phyloP scores from a whole-genome alignment of 108 stramenopile species.

The Seminavis robusta region DNA sequence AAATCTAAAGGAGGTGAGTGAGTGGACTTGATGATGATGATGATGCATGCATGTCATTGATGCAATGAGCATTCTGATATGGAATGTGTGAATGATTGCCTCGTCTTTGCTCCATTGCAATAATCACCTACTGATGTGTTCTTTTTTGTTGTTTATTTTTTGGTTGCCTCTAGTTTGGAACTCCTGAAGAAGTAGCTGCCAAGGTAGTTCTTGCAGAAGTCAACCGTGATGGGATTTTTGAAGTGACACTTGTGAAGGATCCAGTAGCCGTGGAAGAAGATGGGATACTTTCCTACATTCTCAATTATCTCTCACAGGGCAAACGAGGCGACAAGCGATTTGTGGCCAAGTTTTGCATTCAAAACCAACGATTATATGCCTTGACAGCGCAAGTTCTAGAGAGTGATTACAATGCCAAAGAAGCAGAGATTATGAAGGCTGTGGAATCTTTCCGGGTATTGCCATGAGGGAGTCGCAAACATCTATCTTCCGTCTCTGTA shows the following conservation, averaged over 20 bases:
- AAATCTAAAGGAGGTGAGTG: constrained; percentile 35
- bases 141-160: not conserved
- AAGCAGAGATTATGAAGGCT: constrained; percentile 24
- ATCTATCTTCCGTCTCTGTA: too few relatives aligned
- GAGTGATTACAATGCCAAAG: constrained; percentile 30
- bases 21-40: not conserved
- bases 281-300: constrained; percentile 29
- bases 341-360: constrained; percentile 60
- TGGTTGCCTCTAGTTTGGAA: constrained; percentile 53
- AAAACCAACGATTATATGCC: constrained; percentile 60
- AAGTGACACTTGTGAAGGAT: constrained; percentile 73
- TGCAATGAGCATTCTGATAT: too few relatives aligned
- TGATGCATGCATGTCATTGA: not conserved
- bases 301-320: constrained; percentile 65
- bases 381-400: constrained; percentile 75
- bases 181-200: constrained; percentile 79
- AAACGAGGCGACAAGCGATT: constrained; percentile 74
- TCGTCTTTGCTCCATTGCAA: too few relatives aligned
- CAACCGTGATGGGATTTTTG: constrained; percentile 81
- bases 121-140: too few relatives aligned
- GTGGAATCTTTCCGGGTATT: constrained; percentile 26
- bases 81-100: too few relatives aligned
- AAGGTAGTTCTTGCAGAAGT: constrained; percentile 80
- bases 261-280: constrained; percentile 18
- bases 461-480: too few relatives aligned